A percentile compares a stretch with the other conserved stretches of the same genome.
These are phyloP conservation scores for Emiliania huxleyi DNA, from an alignment of 78 protist species.

Conservation along the genomic window DNA sequence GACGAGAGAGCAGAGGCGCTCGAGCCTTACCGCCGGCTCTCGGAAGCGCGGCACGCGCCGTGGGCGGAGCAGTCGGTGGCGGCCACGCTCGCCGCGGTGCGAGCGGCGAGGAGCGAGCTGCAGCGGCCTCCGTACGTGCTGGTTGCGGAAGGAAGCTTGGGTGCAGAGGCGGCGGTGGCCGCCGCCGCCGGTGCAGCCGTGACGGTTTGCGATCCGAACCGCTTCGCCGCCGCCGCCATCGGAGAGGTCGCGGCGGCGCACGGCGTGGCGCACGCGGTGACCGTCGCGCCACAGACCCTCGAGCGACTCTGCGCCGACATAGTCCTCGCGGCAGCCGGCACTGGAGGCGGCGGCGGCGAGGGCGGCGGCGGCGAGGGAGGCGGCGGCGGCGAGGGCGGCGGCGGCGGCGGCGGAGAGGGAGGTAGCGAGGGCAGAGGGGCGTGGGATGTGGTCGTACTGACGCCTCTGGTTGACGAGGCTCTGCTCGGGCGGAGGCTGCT, in stretches of 20 bases:
- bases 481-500: no score
- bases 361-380: no score
- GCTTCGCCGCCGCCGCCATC: background rate
- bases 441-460: background rate
- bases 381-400: no score
- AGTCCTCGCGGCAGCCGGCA: no score
- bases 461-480: background rate
- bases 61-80: background rate
- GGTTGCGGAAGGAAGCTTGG: background rate
- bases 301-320: no score
- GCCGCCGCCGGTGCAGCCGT: background rate
- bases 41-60: background rate
- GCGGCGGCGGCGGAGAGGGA: no score
- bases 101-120: background rate
- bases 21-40: background rate
- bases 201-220: background rate
- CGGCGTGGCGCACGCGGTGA: background rate
- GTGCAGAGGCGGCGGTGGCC: background rate
- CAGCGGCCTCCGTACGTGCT: background rate
- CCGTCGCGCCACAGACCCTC: no score
- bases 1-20: background rate
- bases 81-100: background rate
- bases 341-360: no score
- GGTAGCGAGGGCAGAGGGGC: no score
- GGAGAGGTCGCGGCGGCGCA: background rate